Evolutionary conservation across 78 protist species (phyloP).

Genomic region (Planoprotostelium fungivorum): DNA sequence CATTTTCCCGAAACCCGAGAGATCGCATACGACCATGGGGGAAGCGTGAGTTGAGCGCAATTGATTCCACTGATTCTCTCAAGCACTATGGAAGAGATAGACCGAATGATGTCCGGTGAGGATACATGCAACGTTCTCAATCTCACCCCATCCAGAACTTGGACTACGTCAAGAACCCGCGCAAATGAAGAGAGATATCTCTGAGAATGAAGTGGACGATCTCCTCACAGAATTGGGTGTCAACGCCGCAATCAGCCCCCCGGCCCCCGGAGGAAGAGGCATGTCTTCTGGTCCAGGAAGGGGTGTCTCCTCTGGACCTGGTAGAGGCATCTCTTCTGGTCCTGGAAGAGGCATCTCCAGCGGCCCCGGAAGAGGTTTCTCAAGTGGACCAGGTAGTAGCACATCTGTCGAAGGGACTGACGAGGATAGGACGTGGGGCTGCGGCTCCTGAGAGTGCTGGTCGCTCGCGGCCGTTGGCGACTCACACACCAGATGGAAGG

Average conservation of each 20-base stretch:
- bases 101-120: not conserved
- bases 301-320: not conserved
- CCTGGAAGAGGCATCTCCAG: not conserved
- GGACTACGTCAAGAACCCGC: not conserved
- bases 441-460: too few relatives aligned
- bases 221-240: not conserved
- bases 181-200: not conserved
- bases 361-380: not conserved
- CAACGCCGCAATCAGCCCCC: not conserved
- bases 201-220: not conserved
- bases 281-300: too few relatives aligned
- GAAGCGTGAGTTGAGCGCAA: too few relatives aligned
- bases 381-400: not conserved
- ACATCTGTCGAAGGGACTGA: too few relatives aligned
- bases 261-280: not conserved
- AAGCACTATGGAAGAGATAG: not conserved
- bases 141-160: too few relatives aligned
- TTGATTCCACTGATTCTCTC: too few relatives aligned
- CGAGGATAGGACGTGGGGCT: too few relatives aligned
- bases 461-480: constrained; percentile 15
- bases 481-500: constrained; percentile 53
- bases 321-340: not conserved
- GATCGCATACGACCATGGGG: too few relatives aligned
- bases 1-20: too few relatives aligned
- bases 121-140: too few relatives aligned